Evolutionary conservation across 108 stramenopile genomes (phyloP), one percentile per base, ranked within the genome.

Genomic region (Conticribra weissflogii): DNA sequence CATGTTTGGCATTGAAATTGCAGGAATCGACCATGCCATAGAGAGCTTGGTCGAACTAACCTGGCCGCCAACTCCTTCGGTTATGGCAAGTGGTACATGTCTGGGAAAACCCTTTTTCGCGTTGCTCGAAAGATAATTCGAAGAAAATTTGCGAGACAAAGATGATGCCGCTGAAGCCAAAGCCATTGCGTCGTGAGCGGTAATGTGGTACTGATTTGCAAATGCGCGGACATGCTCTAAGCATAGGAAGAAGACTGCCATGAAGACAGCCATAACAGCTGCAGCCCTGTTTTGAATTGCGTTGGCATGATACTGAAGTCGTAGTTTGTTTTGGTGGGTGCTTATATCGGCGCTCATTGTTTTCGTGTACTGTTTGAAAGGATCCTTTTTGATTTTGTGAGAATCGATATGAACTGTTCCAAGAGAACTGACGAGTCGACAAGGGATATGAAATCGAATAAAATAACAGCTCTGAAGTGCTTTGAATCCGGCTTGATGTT

Each of bases 201-300:
- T 49, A 49, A 76, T 62, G 25, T 78, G 76, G 29, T 78, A 71
- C 44, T 74, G 79, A 62, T 69, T 62, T 8, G 79, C 68, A 46
- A 80, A 80, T 33, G 79, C 74, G 1, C 68, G 61, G 14, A 76
- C 74, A 49, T 80, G 73, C 60, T 80, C 74, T 0, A 76, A 58
- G 55, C 74, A 76, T 1, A 80, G 19, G 18, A 80, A 24, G 19
- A 80, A 80, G 45, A 80, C 49, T 15, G 79, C 71, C 62, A 75
- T 80, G 60, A 75, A 63, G 32, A 80, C 46, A n/a, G 79, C 79
- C n/a, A 68, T 71, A 23, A 76, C 29, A 33, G 79, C 68, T 18
- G 79, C 44, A 22, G 62, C 60, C 46, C 68, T 67, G 44, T 68
- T 68, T 58, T 80, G 57, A 12, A 79, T 50, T 24, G 48, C 31